Conservation (phyloP, 306 rosid species). For the Begonia loranthoides region DNA sequence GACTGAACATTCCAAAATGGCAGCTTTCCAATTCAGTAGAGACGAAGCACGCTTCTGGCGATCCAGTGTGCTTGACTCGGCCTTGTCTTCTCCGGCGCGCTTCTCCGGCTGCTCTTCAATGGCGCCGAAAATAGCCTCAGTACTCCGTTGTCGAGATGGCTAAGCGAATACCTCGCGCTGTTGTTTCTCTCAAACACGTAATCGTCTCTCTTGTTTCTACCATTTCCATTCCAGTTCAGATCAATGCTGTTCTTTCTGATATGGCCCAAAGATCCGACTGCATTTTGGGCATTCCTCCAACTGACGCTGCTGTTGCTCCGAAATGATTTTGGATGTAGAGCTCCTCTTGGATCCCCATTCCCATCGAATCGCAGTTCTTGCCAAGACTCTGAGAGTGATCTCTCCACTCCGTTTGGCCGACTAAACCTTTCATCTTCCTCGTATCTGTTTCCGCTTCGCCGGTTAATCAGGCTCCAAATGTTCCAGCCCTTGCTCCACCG, state of each 20-base stretch:
- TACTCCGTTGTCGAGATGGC: slow-evolving; percentile 55
- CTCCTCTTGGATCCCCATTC: slow-evolving; percentile 34
- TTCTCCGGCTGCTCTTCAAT: slow-evolving; percentile 61
- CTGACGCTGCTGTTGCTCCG: slow-evolving; percentile 45
- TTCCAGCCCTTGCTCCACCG: slow-evolving; percentile 86
- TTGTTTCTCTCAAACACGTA: slow-evolving; percentile 68
- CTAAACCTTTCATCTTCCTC: slow-evolving; percentile 67
- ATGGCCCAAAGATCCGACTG: slow-evolving; percentile 30
- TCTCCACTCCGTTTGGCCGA: slow-evolving; percentile 57
- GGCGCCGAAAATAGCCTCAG: slow-evolving; percentile 68
- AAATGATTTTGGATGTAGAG: slow-evolving; percentile 40
- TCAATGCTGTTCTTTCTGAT: slow-evolving; percentile 40
- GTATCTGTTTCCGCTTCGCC: slow-evolving; percentile 50
- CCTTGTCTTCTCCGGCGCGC: slow-evolving; percentile 42
- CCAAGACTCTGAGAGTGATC: slow-evolving; percentile 85
- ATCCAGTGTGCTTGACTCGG: slow-evolving; percentile 83
- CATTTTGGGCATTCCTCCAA: slow-evolving; percentile 13
- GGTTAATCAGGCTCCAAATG: slow-evolving; percentile 70
- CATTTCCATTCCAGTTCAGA: slow-evolving; percentile 31
- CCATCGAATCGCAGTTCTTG: slow-evolving; percentile 10
- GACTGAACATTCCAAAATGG: too few relatives aligned
- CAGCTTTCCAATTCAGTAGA: slow-evolving; percentile 37
- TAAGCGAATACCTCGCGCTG: slow-evolving; percentile 78
- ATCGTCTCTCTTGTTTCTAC: slow-evolving; percentile 56
- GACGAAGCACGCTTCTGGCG: slow-evolving; percentile 87